Evolutionary conservation across 2,329 filamentous ascomycete species (phyloP), one percentile per base, ranked within the genome.

Genomic region (Apiospora hydei): DNA sequence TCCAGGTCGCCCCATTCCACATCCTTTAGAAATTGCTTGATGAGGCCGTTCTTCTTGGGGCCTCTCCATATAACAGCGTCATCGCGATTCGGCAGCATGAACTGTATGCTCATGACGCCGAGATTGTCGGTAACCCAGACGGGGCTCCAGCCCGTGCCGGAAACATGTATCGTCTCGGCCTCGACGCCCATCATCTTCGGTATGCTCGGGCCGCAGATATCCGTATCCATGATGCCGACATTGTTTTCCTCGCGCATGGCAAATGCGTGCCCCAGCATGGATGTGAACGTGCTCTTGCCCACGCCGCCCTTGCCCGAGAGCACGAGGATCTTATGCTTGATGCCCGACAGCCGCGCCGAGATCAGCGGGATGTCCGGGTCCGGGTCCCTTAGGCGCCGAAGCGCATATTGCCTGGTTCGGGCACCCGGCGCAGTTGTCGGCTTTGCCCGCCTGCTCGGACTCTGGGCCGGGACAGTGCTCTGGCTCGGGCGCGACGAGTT

Each of bases 171-270:
- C 0, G 93, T 97, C 84, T 99, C 96, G 38, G 90, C 86, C 82
- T 98, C 95, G 0, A 98, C 96, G 46, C 96, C 96, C 92, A 99
- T 95, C 96, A 99, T 98, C 85, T 98, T 98, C 26, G 96, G 96
- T 78, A 99, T 98, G 75, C 91, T 94, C 0, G 96, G 96, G 0
- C 96, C 96, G 83, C 95, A 98, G 74, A 99, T 98, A 82, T 99
- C 96, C 8, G 96, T 97, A 83, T 99, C 96, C 94, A 98, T 98
- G 77, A 99, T 92, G 26, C 96, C 96, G 41, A 99, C 94, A 0
- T 90, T 94, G 71, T 86, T 92, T 66, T 92, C 90, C 0, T 92
- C 90, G 81, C 97, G 94, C 18, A 90, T 89, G 1, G 96, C 94
- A 78, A 99, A 97, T 1, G 94, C 95, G 80, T 98, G 94, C 2